Conservation (phyloP, 345 rosid genomes). For the Psidium friedrichsthalianum region DNA sequence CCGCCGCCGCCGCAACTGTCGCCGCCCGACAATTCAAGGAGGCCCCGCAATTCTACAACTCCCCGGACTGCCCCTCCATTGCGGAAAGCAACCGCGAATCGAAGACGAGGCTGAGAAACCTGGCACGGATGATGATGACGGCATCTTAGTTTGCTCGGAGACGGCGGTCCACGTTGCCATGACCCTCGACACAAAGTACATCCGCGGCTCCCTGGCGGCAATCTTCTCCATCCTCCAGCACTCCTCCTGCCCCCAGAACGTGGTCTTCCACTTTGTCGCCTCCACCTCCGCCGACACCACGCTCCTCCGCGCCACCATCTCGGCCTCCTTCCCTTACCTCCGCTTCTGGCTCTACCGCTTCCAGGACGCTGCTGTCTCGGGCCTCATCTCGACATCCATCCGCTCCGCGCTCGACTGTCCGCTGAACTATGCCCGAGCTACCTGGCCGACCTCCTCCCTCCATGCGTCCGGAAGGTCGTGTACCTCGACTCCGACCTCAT, state of each 20-base stretch:
- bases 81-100: neutral
- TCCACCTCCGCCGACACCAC: constrained; percentile 49
- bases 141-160: constrained; percentile 45
- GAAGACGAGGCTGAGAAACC: neutral
- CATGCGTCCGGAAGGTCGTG: constrained; percentile 68
- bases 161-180: constrained; percentile 81
- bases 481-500: constrained; percentile 87
- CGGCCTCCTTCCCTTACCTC: constrained; percentile 79
- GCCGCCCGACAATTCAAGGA: constrained; percentile 57
- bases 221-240: constrained; percentile 81
- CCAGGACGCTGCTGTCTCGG: constrained; percentile 46
- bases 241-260: constrained; percentile 81
- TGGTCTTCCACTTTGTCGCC: constrained; percentile 75
- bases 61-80: constrained; percentile 57
- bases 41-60: constrained; percentile 91
- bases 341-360: constrained; percentile 56
- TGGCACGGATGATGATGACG: constrained; percentile 9
- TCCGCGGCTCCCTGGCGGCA: constrained; percentile 95
- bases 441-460: constrained; percentile 62
- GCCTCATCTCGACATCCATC: constrained; percentile 78
- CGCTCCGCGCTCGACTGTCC: constrained; percentile 90
- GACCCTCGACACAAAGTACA: constrained; percentile 77
- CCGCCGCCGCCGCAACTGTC: constrained; percentile 6
- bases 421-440: constrained; percentile 85
- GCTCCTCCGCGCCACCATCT: constrained; percentile 44